Evolutionary conservation across 2,329 filamentous ascomycete genomes (phyloP), one percentile per base, ranked within the genome.

Genomic region (Boeremia lycopersici): DNA sequence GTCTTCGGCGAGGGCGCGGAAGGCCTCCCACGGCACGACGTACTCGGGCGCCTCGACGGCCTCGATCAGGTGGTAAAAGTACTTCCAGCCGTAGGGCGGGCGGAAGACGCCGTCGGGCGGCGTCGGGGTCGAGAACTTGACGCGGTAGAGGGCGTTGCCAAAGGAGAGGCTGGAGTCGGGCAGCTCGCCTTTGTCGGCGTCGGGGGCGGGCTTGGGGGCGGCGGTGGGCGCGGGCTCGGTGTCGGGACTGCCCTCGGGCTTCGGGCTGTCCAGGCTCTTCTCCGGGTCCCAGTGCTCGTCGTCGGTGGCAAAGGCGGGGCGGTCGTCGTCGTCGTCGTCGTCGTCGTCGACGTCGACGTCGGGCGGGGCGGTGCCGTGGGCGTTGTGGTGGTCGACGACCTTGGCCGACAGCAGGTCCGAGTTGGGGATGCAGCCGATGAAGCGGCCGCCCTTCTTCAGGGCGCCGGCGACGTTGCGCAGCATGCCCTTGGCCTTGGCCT

Each of bases 41-140:
- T 96, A 99, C 78, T 99, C 95, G 2, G 95, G 93, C 71, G 93
- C 90, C 74, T 98, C 93, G 17, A 99, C 95, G 0, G 95, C 95
- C 77, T 99, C 95, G 68, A 95, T 88, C 52, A 99, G 86, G 75
- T 92, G 96, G 80, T 96, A 99, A 71, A 87, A 96, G 78, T 99
- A 99, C 76, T 95, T 96, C 93, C 95, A 98, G 44, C 93, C 95
- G 72, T 92, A 98, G 0, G 95, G 91, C 5, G 95, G 95, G 5
- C 95, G 87, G 78, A 99, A 99, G 29, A 95, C 83, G 48, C 95
- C 95, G 72, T 97, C 91, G 17, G 86, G 82, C 4, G 93, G 91
- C 0, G 91, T 92, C 69, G 88, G 83, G 19, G 89, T 89, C 0
- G 91, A 90, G 70, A 99, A 98, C 43, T 89, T 87, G 47, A 99